phyloP scores from a whole-genome alignment of 768 basidiomycete genomes.

The Tephrocybe sp. region DNA sequence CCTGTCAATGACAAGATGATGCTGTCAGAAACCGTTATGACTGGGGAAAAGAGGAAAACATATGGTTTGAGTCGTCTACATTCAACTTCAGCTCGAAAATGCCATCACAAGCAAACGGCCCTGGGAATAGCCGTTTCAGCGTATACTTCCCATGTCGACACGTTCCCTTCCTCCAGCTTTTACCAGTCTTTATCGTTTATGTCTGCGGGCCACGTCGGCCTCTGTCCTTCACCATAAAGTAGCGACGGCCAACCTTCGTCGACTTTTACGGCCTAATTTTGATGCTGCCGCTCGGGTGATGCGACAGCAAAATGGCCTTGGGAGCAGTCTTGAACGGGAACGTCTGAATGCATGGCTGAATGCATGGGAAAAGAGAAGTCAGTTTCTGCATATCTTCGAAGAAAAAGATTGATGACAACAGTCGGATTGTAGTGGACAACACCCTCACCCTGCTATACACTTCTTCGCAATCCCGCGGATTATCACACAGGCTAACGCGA shows the following conservation, averaged over 20 bases:
- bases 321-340: slow-evolving; percentile 25
- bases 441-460: slow-evolving; percentile 61
- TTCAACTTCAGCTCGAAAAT: too few species aligned
- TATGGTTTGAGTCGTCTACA: too few species aligned
- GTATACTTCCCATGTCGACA: slow-evolving; percentile 4
- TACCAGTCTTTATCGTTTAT: slow-evolving; percentile 58
- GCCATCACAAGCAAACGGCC: too few species aligned
- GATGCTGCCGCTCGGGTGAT: slow-evolving; percentile 45
- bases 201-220: slow-evolving; percentile 53
- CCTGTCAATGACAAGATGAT: too few species aligned
- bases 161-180: slow-evolving; percentile 36
- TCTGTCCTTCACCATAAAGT: slow-evolving; percentile 52
- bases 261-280: slow-evolving; percentile 54
- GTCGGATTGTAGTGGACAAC: slow-evolving; percentile 53
- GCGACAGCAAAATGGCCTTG: slow-evolving; percentile 28
- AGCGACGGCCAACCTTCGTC: slow-evolving; percentile 42
- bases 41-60: too few species aligned
- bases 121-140: neutral
- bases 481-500: slow-evolving; percentile 55
- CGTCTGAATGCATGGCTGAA: slow-evolving; percentile 40
- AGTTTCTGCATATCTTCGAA: slow-evolving; percentile 17
- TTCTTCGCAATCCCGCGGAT: slow-evolving; percentile 61
- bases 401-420: slow-evolving; percentile 1
- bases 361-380: slow-evolving; percentile 58
- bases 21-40: too few species aligned